These are phyloP conservation scores for Dactylonectria macrodidyma DNA, from an alignment of 2,329 filamentous ascomycete species.

Conservation along the genomic window DNA sequence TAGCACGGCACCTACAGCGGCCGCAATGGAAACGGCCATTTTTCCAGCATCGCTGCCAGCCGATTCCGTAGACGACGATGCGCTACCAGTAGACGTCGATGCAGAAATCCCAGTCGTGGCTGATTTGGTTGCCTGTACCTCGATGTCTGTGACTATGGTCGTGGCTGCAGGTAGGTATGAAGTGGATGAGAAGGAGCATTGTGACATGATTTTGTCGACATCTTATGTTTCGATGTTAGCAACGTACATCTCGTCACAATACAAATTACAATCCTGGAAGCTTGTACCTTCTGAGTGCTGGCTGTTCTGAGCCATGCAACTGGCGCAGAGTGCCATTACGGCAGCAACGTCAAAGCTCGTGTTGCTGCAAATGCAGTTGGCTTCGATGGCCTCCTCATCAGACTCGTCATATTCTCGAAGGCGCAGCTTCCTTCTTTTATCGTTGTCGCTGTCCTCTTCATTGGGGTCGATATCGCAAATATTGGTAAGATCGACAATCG, in stretches of 20 bases:
- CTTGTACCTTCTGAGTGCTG: neutral
- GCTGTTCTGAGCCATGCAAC: neutral
- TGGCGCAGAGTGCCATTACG: neutral
- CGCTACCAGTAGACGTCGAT: neutral
- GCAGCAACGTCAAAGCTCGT: neutral
- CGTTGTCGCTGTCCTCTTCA: neutral
- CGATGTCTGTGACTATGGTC: neutral
- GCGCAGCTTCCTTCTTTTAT: neutral
- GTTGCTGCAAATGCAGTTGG: neutral
- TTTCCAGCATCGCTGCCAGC: neutral
- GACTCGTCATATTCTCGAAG: neutral
- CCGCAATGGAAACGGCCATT: neutral
- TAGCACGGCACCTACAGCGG: neutral
- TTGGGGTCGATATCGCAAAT: neutral
- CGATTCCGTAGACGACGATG: neutral
- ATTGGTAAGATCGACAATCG: neutral
- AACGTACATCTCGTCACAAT: neutral
- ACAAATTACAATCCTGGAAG: neutral
- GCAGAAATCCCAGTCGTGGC: neutral
- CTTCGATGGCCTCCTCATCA: neutral
- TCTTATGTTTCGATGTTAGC: neutral
- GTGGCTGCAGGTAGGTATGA: neutral
- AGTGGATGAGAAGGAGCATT: neutral
- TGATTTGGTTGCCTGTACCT: neutral
- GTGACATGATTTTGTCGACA: neutral